Conservation (phyloP, 176 grass and related monocot species). For the Cocos nucifera region DNA sequence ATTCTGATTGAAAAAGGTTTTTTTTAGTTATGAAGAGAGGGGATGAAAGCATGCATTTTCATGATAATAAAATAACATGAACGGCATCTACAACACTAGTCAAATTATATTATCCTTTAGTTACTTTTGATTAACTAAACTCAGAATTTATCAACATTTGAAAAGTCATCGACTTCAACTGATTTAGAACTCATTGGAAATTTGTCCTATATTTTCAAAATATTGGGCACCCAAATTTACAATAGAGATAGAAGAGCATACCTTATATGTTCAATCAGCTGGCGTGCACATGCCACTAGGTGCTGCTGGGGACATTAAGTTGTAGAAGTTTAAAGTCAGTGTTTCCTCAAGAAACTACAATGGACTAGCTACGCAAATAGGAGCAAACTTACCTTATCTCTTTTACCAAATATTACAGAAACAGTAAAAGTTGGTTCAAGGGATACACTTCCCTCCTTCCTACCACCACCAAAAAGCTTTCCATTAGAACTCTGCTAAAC, state of each 20-base stretch:
- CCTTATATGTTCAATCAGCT: slow-evolving; percentile 94
- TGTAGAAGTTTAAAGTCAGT: background rate
- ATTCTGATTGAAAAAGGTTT: background rate
- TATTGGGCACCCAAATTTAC: background rate
- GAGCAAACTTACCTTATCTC: slow-evolving; percentile 57
- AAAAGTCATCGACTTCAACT: too few species aligned
- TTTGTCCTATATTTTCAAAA: too few species aligned
- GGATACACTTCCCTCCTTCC: slow-evolving; percentile 86
- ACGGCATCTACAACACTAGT: too few species aligned
- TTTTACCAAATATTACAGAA: slow-evolving; percentile 86
- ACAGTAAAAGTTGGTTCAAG: slow-evolving; percentile 77
- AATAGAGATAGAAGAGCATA: slow-evolving; percentile 8
- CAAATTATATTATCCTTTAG: too few species aligned
- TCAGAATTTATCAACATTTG: too few species aligned
- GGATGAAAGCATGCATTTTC: too few species aligned
- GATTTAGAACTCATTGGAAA: too few species aligned
- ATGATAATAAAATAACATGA: too few species aligned
- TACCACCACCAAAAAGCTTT: slow-evolving; percentile 6
- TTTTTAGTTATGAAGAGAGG: too few species aligned
- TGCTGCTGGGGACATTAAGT: slow-evolving; percentile 45
- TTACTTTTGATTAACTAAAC: too few species aligned
- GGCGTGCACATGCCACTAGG: slow-evolving; percentile 63
- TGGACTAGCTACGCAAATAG: background rate
- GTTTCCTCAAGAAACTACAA: background rate
- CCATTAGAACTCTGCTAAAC: too few species aligned